A percentile compares a stretch with the other conserved stretches of the same genome.
Conservation (phyloP, 2,329 filamentous ascomycete genomes). For the Raffaelea arxii region DNA sequence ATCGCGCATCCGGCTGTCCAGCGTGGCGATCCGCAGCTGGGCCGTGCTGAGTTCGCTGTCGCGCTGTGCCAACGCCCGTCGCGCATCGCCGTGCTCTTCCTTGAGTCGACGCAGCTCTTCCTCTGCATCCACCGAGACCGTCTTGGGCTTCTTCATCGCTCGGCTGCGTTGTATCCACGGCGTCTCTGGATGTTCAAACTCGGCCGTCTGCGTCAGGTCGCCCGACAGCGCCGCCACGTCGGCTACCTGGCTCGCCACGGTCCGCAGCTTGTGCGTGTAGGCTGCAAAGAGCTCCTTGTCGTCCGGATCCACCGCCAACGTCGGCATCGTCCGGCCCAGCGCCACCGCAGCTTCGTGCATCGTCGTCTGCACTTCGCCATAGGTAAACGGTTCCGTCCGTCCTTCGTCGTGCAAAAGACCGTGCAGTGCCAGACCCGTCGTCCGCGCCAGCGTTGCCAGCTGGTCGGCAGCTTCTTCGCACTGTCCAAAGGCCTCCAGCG, state of each 20-base stretch:
- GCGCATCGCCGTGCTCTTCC: slow-evolving; percentile 70
- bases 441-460: slow-evolving; percentile 56
- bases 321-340: not conserved
- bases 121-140: slow-evolving; percentile 70
- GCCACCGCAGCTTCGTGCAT: slow-evolving; percentile 44
- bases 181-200: slow-evolving; percentile 65
- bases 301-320: slow-evolving; percentile 14
- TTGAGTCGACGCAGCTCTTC: slow-evolving; percentile 74
- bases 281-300: slow-evolving; percentile 63
- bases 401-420: slow-evolving; percentile 61
- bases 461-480: slow-evolving; percentile 56
- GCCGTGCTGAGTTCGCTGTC: slow-evolving; percentile 80
- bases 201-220: slow-evolving; percentile 62
- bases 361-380: slow-evolving; percentile 55
- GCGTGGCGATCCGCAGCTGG: slow-evolving; percentile 84
- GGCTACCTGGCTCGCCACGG: slow-evolving; percentile 52
- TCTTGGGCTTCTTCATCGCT: slow-evolving; percentile 74
- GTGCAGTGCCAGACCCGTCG: slow-evolving; percentile 58
- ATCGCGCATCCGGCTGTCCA: slow-evolving; percentile 80
- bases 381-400: slow-evolving; percentile 55
- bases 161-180: slow-evolving; percentile 80
- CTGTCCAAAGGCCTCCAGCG: slow-evolving; percentile 58
- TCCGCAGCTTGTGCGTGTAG: slow-evolving; percentile 57
- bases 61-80: slow-evolving; percentile 59
- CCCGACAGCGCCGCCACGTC: slow-evolving; percentile 62